Evolutionary conservation across 1,284 basidiomycete genomes (phyloP).

Genomic region (Fomitopsis betulina): DNA sequence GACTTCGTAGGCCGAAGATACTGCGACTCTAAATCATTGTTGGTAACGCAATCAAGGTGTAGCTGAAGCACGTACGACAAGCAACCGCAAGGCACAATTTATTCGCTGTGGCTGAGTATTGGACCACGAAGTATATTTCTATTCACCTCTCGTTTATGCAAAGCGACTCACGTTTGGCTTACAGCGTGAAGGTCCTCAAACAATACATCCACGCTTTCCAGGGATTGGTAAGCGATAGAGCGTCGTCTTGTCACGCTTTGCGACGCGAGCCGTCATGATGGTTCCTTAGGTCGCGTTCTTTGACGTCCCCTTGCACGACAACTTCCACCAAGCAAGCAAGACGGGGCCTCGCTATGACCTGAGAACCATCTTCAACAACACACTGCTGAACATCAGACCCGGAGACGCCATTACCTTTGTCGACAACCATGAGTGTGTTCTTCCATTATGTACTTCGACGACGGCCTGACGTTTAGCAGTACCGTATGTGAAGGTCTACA

Average conservation of each 20-base stretch:
- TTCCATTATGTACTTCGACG: background rate
- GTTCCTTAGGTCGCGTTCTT: conserved; percentile 63
- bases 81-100: conserved; percentile 42
- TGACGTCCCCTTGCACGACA: conserved; percentile 74
- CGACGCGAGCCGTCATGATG: background rate
- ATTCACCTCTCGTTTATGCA: background rate
- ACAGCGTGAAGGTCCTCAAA: conserved; percentile 46
- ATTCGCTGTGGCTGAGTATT: conserved; percentile 74
- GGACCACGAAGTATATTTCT: conserved; percentile 57
- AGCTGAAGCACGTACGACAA: conserved; percentile 51
- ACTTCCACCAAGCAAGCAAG: conserved; percentile 63
- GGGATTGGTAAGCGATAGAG: conserved; percentile 45
- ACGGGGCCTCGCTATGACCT: conserved; percentile 60
- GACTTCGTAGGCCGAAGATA: conserved; percentile 49
- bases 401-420: conserved; percentile 79
- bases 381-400: conserved; percentile 54
- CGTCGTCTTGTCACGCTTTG: background rate
- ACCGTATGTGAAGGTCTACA: conserved; percentile 38
- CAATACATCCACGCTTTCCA: conserved; percentile 56
- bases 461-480: conserved; percentile 26
- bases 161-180: background rate
- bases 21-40: background rate
- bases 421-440: conserved; percentile 75
- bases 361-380: conserved; percentile 53
- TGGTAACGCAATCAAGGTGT: conserved; percentile 20